A percentile compares a stretch with the other conserved stretches of the same genome.
phyloP scores from a whole-genome alignment of 202 grass and related monocot genomes.

The Zoysia matrella region DNA sequence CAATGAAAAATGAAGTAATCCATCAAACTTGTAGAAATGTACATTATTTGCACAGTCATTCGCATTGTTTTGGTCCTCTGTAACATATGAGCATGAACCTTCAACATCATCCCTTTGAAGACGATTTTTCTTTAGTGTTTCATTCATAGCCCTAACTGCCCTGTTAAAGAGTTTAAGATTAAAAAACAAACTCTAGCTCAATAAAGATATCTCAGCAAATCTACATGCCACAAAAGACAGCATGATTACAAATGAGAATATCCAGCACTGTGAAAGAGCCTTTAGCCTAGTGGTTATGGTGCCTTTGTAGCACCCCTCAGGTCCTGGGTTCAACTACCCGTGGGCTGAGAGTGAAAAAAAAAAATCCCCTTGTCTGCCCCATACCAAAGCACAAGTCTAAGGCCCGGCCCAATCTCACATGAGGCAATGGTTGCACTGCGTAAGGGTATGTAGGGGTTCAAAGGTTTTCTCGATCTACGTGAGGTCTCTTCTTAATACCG shows the following conservation, averaged over 20 bases:
- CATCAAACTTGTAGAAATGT: slow-evolving; percentile 37
- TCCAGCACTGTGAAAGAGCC: slow-evolving; percentile 20
- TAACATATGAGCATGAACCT: slow-evolving; percentile 66
- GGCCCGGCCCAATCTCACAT: too few species aligned
- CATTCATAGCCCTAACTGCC: slow-evolving; percentile 98
- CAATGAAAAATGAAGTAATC: slow-evolving; percentile 34
- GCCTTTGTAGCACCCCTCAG: too few species aligned
- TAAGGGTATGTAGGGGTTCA: too few species aligned
- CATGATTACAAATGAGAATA: slow-evolving; percentile 29
- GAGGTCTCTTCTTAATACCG: too few species aligned
- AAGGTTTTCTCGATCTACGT: too few species aligned
- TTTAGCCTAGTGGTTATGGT: too few species aligned
- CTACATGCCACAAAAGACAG: background rate
- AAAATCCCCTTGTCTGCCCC: too few species aligned
- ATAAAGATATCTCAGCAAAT: slow-evolving; percentile 16
- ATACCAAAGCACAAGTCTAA: too few species aligned
- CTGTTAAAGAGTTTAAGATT: slow-evolving; percentile 59
- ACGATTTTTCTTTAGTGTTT: slow-evolving; percentile 98
- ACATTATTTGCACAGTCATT: slow-evolving; percentile 64
- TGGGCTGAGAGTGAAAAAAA: too few species aligned
- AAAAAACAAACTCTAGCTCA: slow-evolving; percentile 28
- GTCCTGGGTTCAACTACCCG: too few species aligned
- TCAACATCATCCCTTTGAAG: slow-evolving; percentile 84
- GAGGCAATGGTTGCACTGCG: too few species aligned
- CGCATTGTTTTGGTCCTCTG: slow-evolving; percentile 52